phyloP scores from a whole-genome alignment of 2,329 filamentous ascomycete genomes.

The Plenodomus biglobosus region DNA sequence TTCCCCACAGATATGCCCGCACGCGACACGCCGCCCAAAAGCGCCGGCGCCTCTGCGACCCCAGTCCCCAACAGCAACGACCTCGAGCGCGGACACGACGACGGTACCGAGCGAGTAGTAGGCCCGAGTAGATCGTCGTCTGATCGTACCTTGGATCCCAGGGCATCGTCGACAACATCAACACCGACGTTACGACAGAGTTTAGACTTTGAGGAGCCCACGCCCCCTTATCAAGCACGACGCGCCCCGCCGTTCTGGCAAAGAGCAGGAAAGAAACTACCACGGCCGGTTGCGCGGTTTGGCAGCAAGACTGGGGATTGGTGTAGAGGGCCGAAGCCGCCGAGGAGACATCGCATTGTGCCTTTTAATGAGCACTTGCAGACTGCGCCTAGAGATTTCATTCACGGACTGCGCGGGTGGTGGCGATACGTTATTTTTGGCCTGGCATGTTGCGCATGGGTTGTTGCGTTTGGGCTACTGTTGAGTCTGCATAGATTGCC shows the following conservation, averaged over 20 bases:
- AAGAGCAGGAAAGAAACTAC: constrained; percentile 17
- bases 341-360: constrained; percentile 46
- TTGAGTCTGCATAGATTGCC: constrained; percentile 61
- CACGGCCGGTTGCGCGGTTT: constrained; percentile 18
- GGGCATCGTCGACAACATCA: constrained; percentile 1
- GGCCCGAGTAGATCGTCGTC: not conserved
- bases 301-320: constrained; percentile 41
- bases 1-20: not conserved
- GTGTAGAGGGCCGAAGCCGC: constrained; percentile 50
- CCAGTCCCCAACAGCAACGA: constrained; percentile 6
- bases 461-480: constrained; percentile 67
- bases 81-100: constrained; percentile 10
- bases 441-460: constrained; percentile 64
- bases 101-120: not conserved
- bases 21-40: constrained; percentile 6
- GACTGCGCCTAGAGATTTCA: constrained; percentile 61
- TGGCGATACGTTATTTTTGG: constrained; percentile 59
- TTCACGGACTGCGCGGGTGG: constrained; percentile 61
- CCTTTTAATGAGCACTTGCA: constrained; percentile 66
- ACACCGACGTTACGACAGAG: constrained; percentile 6
- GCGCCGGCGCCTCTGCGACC: constrained; percentile 1
- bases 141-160: constrained; percentile 2
- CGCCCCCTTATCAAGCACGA: not conserved
- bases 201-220: constrained; percentile 5
- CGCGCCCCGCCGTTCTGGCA: constrained; percentile 3